Percentiles rank a stretch among this genome's conserved stretches.
These are phyloP conservation scores for Backusella australiensis DNA, from an alignment of 192 early-diverging fungal species.

Conservation along the genomic window DNA sequence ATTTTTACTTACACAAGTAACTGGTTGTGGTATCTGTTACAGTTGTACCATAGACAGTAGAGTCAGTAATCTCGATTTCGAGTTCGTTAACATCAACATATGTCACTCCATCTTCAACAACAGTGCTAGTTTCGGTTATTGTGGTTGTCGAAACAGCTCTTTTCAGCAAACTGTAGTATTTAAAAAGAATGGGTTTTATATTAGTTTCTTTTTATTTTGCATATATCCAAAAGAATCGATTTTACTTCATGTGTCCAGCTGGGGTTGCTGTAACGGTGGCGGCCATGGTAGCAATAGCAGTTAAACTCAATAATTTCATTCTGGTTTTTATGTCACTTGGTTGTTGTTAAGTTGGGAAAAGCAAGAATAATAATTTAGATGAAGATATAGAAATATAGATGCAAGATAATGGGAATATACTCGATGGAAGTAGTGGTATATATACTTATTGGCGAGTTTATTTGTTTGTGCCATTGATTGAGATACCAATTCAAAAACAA, in stretches of 20 bases:
- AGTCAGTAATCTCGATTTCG: not conserved
- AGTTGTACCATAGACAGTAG: not conserved
- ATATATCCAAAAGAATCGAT: not conserved
- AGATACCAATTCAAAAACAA: constrained; percentile 1
- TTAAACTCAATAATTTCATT: not conserved
- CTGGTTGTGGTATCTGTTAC: not conserved
- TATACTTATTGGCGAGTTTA: not conserved
- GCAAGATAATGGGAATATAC: not conserved
- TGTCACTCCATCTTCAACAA: not conserved
- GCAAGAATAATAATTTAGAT: not conserved
- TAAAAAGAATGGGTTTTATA: not conserved
- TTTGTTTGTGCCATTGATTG: not conserved
- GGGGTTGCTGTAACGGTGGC: not conserved
- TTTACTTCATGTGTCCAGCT: not conserved
- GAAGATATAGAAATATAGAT: not conserved
- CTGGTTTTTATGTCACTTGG: not conserved
- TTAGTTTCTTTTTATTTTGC: not conserved
- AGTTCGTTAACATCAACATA: not conserved
- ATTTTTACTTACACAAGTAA: not conserved
- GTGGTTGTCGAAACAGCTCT: not conserved
- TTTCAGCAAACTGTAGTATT: not conserved
- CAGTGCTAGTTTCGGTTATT: not conserved
- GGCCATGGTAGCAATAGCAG: not conserved
- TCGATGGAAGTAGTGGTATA: not conserved
- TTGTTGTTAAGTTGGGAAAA: not conserved